phyloP scores from a whole-genome alignment of 2,329 filamentous ascomycete genomes.

The Dactylellina parvicollis region DNA sequence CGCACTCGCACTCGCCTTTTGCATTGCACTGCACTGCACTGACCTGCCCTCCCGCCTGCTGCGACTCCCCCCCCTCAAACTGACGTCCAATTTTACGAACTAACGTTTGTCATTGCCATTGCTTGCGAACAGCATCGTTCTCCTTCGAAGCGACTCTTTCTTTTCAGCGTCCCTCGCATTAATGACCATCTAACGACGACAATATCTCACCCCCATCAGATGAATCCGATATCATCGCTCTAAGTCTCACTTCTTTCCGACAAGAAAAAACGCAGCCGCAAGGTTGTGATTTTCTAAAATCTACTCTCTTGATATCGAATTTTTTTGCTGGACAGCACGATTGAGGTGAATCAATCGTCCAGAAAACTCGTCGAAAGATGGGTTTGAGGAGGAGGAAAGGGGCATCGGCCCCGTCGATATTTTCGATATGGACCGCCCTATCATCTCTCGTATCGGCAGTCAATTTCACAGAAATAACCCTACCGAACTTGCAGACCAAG shows the following conservation, averaged over 20 bases:
- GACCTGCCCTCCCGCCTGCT: background rate
- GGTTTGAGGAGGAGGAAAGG: conserved; percentile 46
- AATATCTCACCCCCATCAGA: conserved; percentile 30
- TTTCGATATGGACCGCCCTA: conserved; percentile 46
- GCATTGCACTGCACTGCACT: background rate
- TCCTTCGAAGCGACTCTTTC: conserved; percentile 9
- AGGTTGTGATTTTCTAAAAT: background rate
- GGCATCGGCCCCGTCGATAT: conserved; percentile 40
- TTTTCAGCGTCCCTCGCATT: conserved; percentile 12
- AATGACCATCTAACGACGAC: conserved; percentile 47
- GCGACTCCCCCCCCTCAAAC: conserved; percentile 7
- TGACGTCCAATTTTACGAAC: conserved; percentile 35
- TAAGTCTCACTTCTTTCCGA: conserved; percentile 19
- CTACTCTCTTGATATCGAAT: background rate
- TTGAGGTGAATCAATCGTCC: conserved; percentile 38
- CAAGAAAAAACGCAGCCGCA: background rate
- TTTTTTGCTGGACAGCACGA: background rate
- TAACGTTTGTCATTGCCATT: conserved; percentile 36
- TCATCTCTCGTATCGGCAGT: conserved; percentile 38
- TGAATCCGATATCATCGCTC: conserved; percentile 35
- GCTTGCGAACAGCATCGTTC: conserved; percentile 21
- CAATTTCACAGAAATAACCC: conserved; percentile 42
- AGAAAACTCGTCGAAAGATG: conserved; percentile 32
- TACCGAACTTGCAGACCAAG: conserved; percentile 33
- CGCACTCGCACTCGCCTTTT: too few species aligned